phyloP scores from a whole-genome alignment of 2,329 filamentous ascomycete genomes.

The Epichloe gansuensis region DNA sequence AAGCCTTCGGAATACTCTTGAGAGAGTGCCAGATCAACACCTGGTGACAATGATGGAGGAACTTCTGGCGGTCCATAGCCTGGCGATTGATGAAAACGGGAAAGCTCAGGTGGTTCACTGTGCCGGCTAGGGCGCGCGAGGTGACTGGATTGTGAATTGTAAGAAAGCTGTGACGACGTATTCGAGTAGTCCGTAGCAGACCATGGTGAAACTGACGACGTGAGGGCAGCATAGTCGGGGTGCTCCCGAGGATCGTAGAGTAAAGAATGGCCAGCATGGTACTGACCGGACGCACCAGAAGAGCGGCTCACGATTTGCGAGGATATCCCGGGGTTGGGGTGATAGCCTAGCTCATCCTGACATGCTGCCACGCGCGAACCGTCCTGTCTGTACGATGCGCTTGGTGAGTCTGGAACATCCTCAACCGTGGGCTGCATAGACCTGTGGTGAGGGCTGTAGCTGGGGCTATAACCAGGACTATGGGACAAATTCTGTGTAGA shows the following conservation, averaged over 20 bases:
- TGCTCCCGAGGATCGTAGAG: constrained; percentile 12
- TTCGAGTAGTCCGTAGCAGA: constrained; percentile 23
- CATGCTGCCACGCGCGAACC: constrained; percentile 11
- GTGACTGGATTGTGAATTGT: constrained; percentile 19
- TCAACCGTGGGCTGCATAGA: constrained; percentile 52
- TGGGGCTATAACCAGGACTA: constrained; percentile 32
- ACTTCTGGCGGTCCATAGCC: constrained; percentile 33
- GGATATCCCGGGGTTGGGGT: constrained; percentile 28
- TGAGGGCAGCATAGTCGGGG: constrained; percentile 9
- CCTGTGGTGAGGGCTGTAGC: constrained; percentile 33
- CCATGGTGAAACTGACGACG: constrained; percentile 18
- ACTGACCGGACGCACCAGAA: constrained; percentile 17
- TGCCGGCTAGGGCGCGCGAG: constrained; percentile 18
- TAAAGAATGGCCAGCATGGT: constrained; percentile 11
- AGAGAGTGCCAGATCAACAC: constrained; percentile 41
- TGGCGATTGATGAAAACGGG: constrained; percentile 17
- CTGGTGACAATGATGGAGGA: constrained; percentile 47
- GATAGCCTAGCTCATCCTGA: constrained; percentile 27
- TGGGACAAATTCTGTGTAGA: constrained; percentile 37
- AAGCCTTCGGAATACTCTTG: constrained; percentile 44
- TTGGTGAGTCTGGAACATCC: constrained; percentile 45
- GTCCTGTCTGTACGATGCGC: constrained; percentile 15
- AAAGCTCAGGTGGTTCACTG: constrained; percentile 24
- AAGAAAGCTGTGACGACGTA: constrained; percentile 14
- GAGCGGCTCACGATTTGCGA: constrained; percentile 30